Conservation (phyloP, 2,329 filamentous ascomycete genomes). For the Rosellinia necatrix region DNA sequence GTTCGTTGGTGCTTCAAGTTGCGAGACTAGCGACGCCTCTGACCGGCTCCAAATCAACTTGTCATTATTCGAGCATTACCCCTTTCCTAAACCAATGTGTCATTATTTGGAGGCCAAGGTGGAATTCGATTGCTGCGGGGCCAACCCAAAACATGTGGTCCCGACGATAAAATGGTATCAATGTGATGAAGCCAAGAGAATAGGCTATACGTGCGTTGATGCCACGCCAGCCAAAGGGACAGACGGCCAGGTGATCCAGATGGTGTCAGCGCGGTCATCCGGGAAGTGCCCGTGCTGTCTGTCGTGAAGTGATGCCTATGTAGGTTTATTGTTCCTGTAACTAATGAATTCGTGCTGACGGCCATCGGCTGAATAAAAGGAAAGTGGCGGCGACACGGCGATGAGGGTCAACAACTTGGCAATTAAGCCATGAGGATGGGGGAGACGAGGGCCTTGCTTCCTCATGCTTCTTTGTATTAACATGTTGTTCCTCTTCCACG, state of each 20-base stretch:
- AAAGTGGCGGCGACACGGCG: neutral
- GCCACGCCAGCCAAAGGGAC: neutral
- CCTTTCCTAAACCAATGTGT: neutral
- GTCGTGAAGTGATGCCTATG: neutral
- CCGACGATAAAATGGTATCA: neutral
- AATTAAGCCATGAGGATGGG: neutral
- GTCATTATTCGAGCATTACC: neutral
- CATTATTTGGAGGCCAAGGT: neutral
- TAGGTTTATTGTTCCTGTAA: neutral
- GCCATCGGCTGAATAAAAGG: neutral
- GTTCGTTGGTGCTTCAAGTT: neutral
- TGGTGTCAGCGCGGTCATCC: neutral
- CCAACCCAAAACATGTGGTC: neutral
- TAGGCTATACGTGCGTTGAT: neutral
- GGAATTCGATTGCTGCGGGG: neutral
- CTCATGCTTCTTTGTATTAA: neutral
- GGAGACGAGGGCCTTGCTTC: neutral
- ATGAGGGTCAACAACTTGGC: neutral
- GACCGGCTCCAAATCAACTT: neutral
- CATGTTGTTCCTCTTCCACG: neutral
- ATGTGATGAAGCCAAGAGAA: neutral
- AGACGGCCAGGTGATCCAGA: neutral
- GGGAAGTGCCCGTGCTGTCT: neutral
- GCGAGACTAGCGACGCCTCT: neutral
- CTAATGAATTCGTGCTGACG: neutral